phyloP scores from a whole-genome alignment of 2,329 filamentous ascomycete species.

The Aspergillus clavatus region DNA sequence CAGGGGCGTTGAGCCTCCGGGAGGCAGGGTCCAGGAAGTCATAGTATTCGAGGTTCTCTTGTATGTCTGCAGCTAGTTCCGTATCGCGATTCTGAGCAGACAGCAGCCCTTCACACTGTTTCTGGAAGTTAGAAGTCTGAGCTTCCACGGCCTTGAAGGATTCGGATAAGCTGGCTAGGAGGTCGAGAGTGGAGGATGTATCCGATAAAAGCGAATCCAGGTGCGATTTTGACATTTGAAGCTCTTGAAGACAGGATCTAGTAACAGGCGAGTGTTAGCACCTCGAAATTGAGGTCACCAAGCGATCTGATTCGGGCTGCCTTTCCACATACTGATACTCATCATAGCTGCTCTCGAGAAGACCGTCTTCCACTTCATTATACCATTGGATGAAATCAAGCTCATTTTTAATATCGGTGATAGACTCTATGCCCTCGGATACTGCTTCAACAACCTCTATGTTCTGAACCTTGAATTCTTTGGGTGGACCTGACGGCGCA shows the following conservation, averaged over 20 bases:
- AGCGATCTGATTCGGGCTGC: not conserved
- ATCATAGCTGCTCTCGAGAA: constrained; percentile 77
- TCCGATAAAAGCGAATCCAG: constrained; percentile 73
- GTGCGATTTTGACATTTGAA: constrained; percentile 74
- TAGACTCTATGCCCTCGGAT: constrained; percentile 11
- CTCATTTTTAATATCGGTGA: constrained; percentile 50
- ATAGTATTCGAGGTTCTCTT: constrained; percentile 90
- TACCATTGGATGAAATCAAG: constrained; percentile 59
- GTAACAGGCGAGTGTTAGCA: constrained; percentile 7
- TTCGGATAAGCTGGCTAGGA: constrained; percentile 73
- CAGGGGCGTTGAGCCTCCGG: constrained; percentile 82
- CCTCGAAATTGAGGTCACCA: not conserved
- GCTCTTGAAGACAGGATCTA: constrained; percentile 74
- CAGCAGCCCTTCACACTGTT: constrained; percentile 83
- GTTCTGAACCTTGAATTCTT: constrained; percentile 23
- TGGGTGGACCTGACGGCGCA: constrained; percentile 31
- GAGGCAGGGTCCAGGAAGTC: constrained; percentile 88
- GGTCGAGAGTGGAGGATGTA: constrained; percentile 67
- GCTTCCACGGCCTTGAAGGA: constrained; percentile 83
- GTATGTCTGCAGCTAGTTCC: constrained; percentile 74
- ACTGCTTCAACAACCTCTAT: constrained; percentile 12
- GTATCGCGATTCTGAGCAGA: constrained; percentile 75
- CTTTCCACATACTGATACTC: constrained; percentile 63
- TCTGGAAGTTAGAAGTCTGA: constrained; percentile 89
- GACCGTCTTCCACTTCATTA: constrained; percentile 55